phyloP scores from a whole-genome alignment of 148 eudicot species.

The Spergularia marina region DNA sequence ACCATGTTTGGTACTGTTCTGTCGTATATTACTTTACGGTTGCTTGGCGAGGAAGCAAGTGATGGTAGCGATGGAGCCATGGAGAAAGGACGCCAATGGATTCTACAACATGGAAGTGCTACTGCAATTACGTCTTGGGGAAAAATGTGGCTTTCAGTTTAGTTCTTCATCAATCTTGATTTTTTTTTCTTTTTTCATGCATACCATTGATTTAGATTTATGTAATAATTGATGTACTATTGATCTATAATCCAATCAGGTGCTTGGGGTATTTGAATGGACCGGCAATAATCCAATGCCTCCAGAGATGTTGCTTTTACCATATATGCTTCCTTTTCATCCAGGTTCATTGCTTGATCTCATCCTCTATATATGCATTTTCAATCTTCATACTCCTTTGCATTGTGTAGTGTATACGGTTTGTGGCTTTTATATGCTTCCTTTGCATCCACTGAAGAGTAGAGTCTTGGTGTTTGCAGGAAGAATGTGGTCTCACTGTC shows the following conservation, averaged over 20 bases:
- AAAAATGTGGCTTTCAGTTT: conserved; percentile 98
- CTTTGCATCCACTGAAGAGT: not conserved
- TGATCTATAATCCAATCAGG: conserved; percentile 41
- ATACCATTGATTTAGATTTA: not conserved
- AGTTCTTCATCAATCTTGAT: conserved; percentile 21
- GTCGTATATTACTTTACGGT: conserved; percentile 80
- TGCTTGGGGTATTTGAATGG: conserved; percentile 98
- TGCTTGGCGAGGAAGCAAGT: conserved; percentile 86
- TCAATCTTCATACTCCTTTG: not conserved
- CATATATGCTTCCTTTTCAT: conserved; percentile 85
- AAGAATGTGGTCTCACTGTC: conserved; percentile 99
- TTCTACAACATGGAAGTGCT: conserved; percentile 88
- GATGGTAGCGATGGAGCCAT: conserved; percentile 79
- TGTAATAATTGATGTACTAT: conserved; percentile 11
- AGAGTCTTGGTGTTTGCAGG: conserved; percentile 43
- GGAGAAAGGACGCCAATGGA: conserved; percentile 87
- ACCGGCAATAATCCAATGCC: conserved; percentile 95
- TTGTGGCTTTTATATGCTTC: not conserved
- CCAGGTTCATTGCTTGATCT: conserved; percentile 51
- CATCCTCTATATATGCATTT: conserved; percentile 14
- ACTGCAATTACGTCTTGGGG: conserved; percentile 96
- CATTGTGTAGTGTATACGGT: not conserved
- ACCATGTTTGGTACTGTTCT: conserved; percentile 95
- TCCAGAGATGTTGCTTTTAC: conserved; percentile 92
- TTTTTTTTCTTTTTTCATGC: conserved; percentile 3